Base-by-base conservation (phyloP, 1,139 yeast genomes). In the Lodderomyces pseudojiufengensis region DNA sequence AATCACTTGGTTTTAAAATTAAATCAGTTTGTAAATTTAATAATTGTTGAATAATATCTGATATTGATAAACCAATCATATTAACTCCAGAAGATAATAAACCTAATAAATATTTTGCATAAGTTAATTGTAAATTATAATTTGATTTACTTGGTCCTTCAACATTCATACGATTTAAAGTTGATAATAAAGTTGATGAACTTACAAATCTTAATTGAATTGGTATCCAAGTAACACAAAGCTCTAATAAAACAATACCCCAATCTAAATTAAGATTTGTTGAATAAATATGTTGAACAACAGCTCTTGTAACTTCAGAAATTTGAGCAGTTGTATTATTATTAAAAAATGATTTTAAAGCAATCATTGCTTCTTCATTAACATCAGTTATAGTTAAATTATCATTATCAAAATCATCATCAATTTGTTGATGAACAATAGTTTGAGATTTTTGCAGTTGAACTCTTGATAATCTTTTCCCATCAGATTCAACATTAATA, bases 31-130 rank as follows among this genome's bases (percentile, higher is more conserved):
- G 94, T 36, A 82, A 70, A 5, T 63, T 56, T 33, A 85, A 61
- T 11, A 92, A 59, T 33, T 77, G 76, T 42, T 84, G 77, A 55
- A 85, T 68, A 43, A 82, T 74, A 54, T 90, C 97, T 31, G 88
- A 71, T n/a, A 88, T 85, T 9, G 96, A 84, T 31, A 92, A 65
- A 0, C 97, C 97, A 45, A 88, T 82, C 75, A 90, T 78, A 52
- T 83, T 86, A 30, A 87, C 87, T 27, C 80, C 80, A 0, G 95
- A 82, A 1, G 83, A 73, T 18, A 44, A 33, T 29, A 92, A 63
- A 1, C 83, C 80, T 14, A 83, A 67, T n/a, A 84, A 67, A 41
- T 79, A 60, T 33, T 65, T 63, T 9, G 85, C 69, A 28, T 77
- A 63, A 28, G 67, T 67, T 7, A 68, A 57, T 49, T 82, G 80